A percentile compares a stretch with the other conserved stretches of the same genome.
Conservation (phyloP, 139 green algal species). For the Micromonas pusilla region DNA sequence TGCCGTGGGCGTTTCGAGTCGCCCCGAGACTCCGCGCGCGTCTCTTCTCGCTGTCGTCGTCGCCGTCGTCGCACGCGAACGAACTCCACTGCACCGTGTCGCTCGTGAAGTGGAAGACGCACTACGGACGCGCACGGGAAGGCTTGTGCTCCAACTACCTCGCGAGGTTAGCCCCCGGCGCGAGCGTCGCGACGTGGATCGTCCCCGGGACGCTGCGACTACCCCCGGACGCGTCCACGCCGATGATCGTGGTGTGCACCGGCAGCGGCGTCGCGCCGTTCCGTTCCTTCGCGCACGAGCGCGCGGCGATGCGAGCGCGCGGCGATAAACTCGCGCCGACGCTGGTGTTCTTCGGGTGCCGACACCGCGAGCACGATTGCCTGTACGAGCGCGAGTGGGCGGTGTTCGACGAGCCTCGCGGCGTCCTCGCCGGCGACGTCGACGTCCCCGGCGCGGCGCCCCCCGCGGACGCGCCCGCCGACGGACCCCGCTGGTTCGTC, state of each 20-base stretch:
- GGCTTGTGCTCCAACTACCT: slow-evolving; percentile 82
- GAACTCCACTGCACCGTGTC: slow-evolving; percentile 68
- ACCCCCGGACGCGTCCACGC: too few relatives aligned
- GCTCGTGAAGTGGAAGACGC: slow-evolving; percentile 60
- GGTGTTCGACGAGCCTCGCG: neutral
- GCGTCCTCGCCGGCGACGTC: neutral
- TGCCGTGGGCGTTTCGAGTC: slow-evolving; percentile 56
- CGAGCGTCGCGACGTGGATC: too few relatives aligned
- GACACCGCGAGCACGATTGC: slow-evolving; percentile 57
- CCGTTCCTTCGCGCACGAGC: slow-evolving; percentile 10
- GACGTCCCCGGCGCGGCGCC: too few relatives aligned
- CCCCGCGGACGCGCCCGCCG: too few relatives aligned
- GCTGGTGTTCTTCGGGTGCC: slow-evolving; percentile 83
- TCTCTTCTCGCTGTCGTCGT: slow-evolving; percentile 82
- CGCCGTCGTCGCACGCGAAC: slow-evolving; percentile 44
- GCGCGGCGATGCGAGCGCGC: neutral
- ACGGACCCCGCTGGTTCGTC: slow-evolving; percentile 37
- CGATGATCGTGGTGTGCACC: slow-evolving; percentile 17
- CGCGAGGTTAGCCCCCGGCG: slow-evolving; percentile 40
- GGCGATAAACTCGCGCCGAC: slow-evolving; percentile 39
- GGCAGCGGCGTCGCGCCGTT: slow-evolving; percentile 24
- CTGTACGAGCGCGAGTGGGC: slow-evolving; percentile 63
- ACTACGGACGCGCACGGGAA: slow-evolving; percentile 30
- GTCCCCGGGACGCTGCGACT: too few relatives aligned
- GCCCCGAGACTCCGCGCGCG: slow-evolving; percentile 57